phyloP scores from a whole-genome alignment of 495 filamentous ascomycete species.

The Penicillium arizonense region DNA sequence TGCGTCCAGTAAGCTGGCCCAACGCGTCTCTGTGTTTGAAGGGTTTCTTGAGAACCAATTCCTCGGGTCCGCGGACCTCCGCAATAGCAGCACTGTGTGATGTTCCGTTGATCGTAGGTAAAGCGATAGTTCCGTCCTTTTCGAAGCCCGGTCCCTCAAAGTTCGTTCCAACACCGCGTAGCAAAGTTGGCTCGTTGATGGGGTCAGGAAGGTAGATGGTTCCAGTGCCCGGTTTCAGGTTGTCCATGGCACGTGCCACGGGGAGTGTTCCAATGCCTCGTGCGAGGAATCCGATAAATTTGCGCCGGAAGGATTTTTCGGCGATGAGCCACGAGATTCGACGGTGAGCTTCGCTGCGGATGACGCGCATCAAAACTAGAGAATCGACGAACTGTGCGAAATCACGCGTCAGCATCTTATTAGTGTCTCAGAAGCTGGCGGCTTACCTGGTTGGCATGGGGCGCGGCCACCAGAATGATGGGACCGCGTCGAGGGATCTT shows the following conservation, averaged over 20 bases:
- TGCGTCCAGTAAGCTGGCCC: constrained; percentile 73
- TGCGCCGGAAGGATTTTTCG: constrained; percentile 85
- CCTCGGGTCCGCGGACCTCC: constrained; percentile 75
- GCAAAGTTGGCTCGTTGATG: constrained; percentile 74
- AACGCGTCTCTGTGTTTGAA: constrained; percentile 71
- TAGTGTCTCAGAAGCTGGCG: background rate
- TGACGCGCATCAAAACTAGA: constrained; percentile 85
- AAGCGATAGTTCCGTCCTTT: constrained; percentile 77
- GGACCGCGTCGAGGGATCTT: constrained; percentile 84
- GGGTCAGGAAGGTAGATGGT: constrained; percentile 91
- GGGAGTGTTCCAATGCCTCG: constrained; percentile 80
- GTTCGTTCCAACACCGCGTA: constrained; percentile 83
- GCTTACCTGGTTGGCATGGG: constrained; percentile 93
- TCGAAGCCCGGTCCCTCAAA: constrained; percentile 73
- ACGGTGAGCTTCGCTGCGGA: constrained; percentile 80
- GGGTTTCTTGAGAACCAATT: constrained; percentile 80
- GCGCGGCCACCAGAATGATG: constrained; percentile 95
- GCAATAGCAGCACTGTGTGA: constrained; percentile 77
- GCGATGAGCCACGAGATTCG: constrained; percentile 91
- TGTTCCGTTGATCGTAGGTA: constrained; percentile 78
- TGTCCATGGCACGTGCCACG: constrained; percentile 86
- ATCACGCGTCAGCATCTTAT: constrained; percentile 6
- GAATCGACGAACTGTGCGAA: constrained; percentile 84
- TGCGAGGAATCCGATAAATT: constrained; percentile 82
- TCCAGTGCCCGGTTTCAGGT: constrained; percentile 73